phyloP scores from a whole-genome alignment of 805 yeast species.

The Starmerella bombi region DNA sequence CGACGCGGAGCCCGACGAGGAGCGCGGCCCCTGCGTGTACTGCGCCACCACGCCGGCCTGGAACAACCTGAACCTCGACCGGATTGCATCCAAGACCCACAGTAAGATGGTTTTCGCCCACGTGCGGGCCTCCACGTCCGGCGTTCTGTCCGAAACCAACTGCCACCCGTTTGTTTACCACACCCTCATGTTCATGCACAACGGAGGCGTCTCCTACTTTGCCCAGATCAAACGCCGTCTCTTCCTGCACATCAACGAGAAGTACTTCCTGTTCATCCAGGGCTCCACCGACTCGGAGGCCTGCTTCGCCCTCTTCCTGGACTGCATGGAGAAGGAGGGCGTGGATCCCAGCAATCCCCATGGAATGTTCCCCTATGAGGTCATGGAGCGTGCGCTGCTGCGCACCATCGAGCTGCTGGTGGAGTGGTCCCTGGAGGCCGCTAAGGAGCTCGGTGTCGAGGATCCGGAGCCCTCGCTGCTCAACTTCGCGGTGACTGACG shows the following conservation, averaged over 20 bases:
- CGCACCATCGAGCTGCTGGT: conserved; percentile 63
- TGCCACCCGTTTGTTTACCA: conserved; percentile 93
- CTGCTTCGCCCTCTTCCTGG: conserved; percentile 77
- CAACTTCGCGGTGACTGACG: conserved; percentile 93
- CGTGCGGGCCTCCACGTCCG: conserved; percentile 91
- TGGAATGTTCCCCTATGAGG: conserved; percentile 36
- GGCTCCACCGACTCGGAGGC: conserved; percentile 96
- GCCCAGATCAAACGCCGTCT: conserved; percentile 57
- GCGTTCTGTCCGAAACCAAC: conserved; percentile 85
- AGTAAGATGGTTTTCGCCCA: conserved; percentile 82
- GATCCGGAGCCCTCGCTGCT: conserved; percentile 63
- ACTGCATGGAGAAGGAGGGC: conserved; percentile 63
- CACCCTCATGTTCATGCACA: conserved; percentile 90
- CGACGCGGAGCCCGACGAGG: conserved; percentile 39
- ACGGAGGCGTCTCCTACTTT: conserved; percentile 69
- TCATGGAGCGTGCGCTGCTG: conserved; percentile 54
- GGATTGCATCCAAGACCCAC: conserved; percentile 76
- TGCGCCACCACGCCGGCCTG: conserved; percentile 90
- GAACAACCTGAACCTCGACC: conserved; percentile 84
- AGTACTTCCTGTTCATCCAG: conserved; percentile 66
- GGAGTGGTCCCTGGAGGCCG: conserved; percentile 60
- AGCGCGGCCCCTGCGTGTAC: conserved; percentile 76
- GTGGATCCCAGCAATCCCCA: conserved; percentile 48
- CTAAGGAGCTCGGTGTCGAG: conserved; percentile 26
- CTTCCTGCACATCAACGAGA: conserved; percentile 61